Evolutionary conservation across 225 moss, liverwort and hornwort species (phyloP).

Genomic region (Polytrichum formosum): DNA sequence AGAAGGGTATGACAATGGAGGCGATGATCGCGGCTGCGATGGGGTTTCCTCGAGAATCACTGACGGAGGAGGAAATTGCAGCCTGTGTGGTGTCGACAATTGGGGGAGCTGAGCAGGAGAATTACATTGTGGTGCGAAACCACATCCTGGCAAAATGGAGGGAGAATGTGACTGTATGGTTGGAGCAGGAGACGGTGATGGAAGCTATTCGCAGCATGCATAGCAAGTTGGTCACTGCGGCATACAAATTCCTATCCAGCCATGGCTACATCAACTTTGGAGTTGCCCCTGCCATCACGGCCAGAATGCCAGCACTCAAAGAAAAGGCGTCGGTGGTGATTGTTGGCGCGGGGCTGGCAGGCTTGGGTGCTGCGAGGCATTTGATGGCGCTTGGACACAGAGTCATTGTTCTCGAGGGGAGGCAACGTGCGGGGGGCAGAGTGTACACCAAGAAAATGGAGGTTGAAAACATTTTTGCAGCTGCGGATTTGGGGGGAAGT

Average conservation of each 20-base stretch:
- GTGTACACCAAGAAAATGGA: constrained; percentile 98
- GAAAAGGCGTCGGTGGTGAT: constrained; percentile 84
- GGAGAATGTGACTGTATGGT: constrained; percentile 86
- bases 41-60: constrained; percentile 88
- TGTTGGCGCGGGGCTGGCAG: constrained; percentile 93
- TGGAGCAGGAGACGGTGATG: constrained; percentile 96
- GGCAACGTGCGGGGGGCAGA: constrained; percentile 95
- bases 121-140: constrained; percentile 93
- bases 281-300: constrained; percentile 71
- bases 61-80: constrained; percentile 94
- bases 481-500: constrained; percentile 98
- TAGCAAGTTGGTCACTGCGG: constrained; percentile 68
- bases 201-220: constrained; percentile 81
- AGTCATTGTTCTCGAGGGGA: constrained; percentile 90
- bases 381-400: constrained; percentile 86
- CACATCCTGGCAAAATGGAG: constrained; percentile 94
- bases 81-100: constrained; percentile 79
- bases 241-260: constrained; percentile 73
- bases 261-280: constrained; percentile 98
- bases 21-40: constrained; percentile 98
- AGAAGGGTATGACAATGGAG: constrained; percentile 88
- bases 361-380: constrained; percentile 90
- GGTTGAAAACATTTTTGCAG: constrained; percentile 77
- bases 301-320: constrained; percentile 66
- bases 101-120: constrained; percentile 73